phyloP scores from a whole-genome alignment of 768 basidiomycete species.

The Tephrocybe sp. region DNA sequence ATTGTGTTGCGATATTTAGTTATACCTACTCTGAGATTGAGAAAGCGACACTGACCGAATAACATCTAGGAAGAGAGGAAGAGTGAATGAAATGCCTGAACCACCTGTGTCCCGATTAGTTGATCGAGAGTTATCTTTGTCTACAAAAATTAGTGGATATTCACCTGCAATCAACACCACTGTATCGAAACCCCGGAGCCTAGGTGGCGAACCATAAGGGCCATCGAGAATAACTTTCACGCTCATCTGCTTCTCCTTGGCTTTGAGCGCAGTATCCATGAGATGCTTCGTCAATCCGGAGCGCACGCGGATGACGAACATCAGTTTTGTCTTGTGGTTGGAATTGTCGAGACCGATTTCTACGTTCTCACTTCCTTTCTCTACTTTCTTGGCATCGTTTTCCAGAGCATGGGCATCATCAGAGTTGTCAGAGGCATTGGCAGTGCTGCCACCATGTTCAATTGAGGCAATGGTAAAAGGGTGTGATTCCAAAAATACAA shows the following conservation, averaged over 20 bases:
- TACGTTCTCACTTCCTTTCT: neutral
- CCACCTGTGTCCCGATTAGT: no score
- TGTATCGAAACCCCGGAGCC: conserved; percentile 38
- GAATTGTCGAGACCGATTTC: neutral
- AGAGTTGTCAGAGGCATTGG: no score
- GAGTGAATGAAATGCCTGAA: conserved; percentile 45
- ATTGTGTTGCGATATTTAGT: neutral
- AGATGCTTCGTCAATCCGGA: conserved; percentile 59
- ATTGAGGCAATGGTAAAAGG: conserved; percentile 62
- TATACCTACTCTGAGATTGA: neutral
- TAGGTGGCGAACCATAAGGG: conserved; percentile 48
- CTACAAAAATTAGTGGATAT: neutral
- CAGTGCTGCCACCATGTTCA: conserved; percentile 11
- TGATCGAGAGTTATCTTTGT: no score
- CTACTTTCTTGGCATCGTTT: neutral
- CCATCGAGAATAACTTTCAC: conserved; percentile 55
- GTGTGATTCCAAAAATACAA: conserved; percentile 48
- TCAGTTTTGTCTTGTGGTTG: conserved; percentile 22
- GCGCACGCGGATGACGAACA: conserved; percentile 57
- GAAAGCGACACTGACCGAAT: conserved; percentile 31
- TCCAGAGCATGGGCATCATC: neutral
- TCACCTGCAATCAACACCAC: conserved; percentile 46
- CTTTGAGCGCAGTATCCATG: conserved; percentile 24
- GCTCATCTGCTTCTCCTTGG: conserved; percentile 10
- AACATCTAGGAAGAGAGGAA: conserved; percentile 41